These are phyloP conservation scores for Micromonas pusilla DNA, from an alignment of 139 green algal species.

Conservation along the genomic window DNA sequence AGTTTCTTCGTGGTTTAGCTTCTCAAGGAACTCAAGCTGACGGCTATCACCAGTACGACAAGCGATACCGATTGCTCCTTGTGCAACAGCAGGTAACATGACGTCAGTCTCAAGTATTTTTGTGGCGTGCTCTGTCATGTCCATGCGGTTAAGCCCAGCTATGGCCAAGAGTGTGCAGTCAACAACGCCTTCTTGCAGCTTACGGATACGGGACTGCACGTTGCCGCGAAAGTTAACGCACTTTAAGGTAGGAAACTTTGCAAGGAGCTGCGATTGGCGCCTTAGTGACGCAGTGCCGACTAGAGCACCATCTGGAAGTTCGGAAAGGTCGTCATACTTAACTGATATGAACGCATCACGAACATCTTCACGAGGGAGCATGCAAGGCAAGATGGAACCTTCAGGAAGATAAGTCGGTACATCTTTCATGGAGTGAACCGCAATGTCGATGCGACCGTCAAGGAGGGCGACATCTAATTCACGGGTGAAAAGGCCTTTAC, in stretches of 20 bases:
- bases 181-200: slow-evolving; percentile 85
- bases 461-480: slow-evolving; percentile 98
- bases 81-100: slow-evolving; percentile 92
- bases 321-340: slow-evolving; percentile 62
- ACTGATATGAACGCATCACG: slow-evolving; percentile 94
- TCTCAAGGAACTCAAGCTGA: slow-evolving; percentile 55
- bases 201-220: slow-evolving; percentile 92
- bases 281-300: slow-evolving; percentile 86
- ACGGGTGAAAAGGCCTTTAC: slow-evolving; percentile 99
- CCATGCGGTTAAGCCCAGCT: slow-evolving; percentile 91
- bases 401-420: slow-evolving; percentile 96
- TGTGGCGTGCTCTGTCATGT: slow-evolving; percentile 89
- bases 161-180: slow-evolving; percentile 88
- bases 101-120: slow-evolving; percentile 76
- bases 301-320: slow-evolving; percentile 79
- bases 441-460: slow-evolving; percentile 89
- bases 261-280: slow-evolving; percentile 88
- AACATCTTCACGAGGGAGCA: slow-evolving; percentile 93
- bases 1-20: slow-evolving; percentile 96
- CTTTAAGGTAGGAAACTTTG: slow-evolving; percentile 78
- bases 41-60: slow-evolving; percentile 78
- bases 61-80: slow-evolving; percentile 96
- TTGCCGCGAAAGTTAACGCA: slow-evolving; percentile 98
- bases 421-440: slow-evolving; percentile 99
- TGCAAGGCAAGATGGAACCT: slow-evolving; percentile 93